Evolutionary conservation across 1,284 basidiomycete genomes (phyloP).

Genomic region (Sporisorium sorghi): DNA sequence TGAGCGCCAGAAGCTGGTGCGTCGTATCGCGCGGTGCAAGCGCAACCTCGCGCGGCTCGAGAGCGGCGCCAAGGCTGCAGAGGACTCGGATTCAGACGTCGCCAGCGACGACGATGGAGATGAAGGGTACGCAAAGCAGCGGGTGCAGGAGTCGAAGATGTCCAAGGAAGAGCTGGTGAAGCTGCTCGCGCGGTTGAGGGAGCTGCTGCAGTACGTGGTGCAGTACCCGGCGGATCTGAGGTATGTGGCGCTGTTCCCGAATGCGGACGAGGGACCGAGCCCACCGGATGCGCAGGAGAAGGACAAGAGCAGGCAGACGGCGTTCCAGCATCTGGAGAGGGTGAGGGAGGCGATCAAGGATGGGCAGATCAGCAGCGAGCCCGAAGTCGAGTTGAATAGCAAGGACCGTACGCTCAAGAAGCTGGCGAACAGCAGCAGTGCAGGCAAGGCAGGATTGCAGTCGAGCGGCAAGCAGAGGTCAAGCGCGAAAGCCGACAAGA

Average conservation of each 20-base stretch:
- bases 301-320: conserved; percentile 39
- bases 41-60: conserved; percentile 21
- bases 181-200: conserved; percentile 20
- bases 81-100: conserved; percentile 28
- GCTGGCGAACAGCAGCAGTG: conserved; percentile 9
- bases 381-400: conserved; percentile 51
- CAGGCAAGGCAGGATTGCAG: conserved; percentile 4
- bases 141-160: conserved; percentile 35
- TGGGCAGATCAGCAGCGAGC: conserved; percentile 42
- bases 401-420: conserved; percentile 25
- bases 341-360: conserved; percentile 40
- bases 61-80: conserved; percentile 2
- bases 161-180: conserved; percentile 19
- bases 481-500: conserved; percentile 25
- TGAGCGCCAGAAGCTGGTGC: conserved; percentile 45
- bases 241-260: conserved; percentile 55
- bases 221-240: conserved; percentile 40
- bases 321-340: conserved; percentile 39
- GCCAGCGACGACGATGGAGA: conserved; percentile 23
- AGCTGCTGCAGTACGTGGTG: conserved; percentile 47
- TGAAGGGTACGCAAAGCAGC: conserved; percentile 11
- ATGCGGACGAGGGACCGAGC: conserved; percentile 18
- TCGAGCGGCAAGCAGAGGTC: conserved; percentile 15
- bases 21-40: conserved; percentile 35
- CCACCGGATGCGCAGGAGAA: conserved; percentile 24